These are phyloP conservation scores for Ceratocystis harringtonii DNA, from an alignment of 2,329 filamentous ascomycete genomes.

Conservation along the genomic window DNA sequence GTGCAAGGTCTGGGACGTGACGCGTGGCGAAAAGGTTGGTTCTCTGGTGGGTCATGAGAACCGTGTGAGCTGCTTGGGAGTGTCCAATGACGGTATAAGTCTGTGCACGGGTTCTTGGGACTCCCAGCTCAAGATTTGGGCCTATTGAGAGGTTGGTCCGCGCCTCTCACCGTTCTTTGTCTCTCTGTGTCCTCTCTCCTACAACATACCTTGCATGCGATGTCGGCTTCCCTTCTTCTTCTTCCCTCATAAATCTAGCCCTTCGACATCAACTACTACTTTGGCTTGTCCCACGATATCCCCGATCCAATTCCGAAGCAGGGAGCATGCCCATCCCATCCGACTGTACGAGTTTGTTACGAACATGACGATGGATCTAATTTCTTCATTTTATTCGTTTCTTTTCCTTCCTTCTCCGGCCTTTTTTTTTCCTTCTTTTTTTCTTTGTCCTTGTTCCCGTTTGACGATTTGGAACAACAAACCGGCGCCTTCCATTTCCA, in stretches of 20 bases:
- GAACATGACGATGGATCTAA: constrained; percentile 16
- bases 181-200: neutral
- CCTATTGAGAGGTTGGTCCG: constrained; percentile 40
- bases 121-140: constrained; percentile 84
- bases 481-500: neutral
- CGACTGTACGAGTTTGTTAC: constrained; percentile 13
- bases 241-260: neutral
- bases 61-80: constrained; percentile 93
- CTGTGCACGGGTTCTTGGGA: constrained; percentile 99
- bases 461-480: constrained; percentile 3
- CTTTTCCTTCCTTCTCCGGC: neutral
- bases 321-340: constrained; percentile 5
- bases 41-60: constrained; percentile 96
- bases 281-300: neutral
- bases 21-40: constrained; percentile 91
- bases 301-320: neutral
- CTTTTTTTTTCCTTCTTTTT: neutral
- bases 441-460: constrained; percentile 1
- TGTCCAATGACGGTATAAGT: constrained; percentile 98
- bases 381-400: constrained; percentile 5
- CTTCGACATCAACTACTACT: neutral
- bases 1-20: constrained; percentile 99
- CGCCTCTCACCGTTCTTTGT: neutral
- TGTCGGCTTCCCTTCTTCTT: neutral
- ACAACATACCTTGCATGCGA: constrained; percentile 7